Percentiles rank a stretch among this genome's conserved stretches.
These are phyloP conservation scores for Rhododendron molle DNA, from an alignment of 148 eudicot genomes.

Conservation along the genomic window DNA sequence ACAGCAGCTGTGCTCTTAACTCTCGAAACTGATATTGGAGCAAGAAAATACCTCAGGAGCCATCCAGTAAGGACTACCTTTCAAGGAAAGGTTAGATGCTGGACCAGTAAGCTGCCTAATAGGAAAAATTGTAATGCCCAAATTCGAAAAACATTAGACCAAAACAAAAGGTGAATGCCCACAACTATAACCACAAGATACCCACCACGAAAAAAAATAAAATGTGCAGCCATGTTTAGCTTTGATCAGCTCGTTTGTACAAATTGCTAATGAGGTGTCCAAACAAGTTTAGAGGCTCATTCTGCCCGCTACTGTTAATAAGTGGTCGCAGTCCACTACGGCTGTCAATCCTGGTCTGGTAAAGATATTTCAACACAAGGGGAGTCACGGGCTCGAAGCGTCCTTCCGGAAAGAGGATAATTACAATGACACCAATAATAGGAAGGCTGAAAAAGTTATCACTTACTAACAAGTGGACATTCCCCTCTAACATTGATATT, in stretches of 20 bases:
- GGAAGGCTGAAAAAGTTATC: neutral
- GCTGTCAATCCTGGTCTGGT: neutral
- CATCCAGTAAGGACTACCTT: constrained; percentile 98
- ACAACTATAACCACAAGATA: neutral
- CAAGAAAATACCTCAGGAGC: constrained; percentile 79
- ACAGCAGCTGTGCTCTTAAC: too few species aligned
- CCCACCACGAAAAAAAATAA: neutral
- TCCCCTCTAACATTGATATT: neutral
- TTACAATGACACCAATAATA: neutral
- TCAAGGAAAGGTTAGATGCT: constrained; percentile 65
- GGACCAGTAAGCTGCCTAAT: constrained; percentile 66
- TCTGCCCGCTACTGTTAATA: neutral
- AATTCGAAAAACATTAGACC: neutral
- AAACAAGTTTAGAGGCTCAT: neutral
- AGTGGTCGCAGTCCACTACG: neutral
- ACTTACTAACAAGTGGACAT: neutral
- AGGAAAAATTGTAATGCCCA: neutral
- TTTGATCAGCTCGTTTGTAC: neutral
- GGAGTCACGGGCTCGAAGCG: neutral
- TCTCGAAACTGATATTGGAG: neutral
- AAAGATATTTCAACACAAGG: neutral
- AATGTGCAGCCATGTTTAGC: neutral
- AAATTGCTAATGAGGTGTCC: neutral
- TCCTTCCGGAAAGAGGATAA: neutral
- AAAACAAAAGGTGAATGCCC: neutral